Conservation (phyloP, 345 rosid genomes). For the Camelina laxa region DNA sequence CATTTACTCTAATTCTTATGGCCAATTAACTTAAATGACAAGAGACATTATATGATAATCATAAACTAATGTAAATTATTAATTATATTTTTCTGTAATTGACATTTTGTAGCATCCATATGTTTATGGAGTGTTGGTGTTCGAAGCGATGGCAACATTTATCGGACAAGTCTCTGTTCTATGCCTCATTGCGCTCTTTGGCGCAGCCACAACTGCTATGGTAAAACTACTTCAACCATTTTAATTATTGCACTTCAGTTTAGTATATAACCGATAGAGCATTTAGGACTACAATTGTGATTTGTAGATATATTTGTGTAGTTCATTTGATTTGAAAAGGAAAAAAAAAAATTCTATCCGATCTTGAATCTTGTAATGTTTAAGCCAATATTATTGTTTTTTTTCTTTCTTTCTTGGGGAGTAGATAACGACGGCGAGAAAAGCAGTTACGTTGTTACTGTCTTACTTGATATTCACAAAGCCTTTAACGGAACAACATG, state of each 20-base stretch:
- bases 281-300: not conserved
- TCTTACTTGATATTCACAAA: constrained; percentile 88
- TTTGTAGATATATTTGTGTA: not conserved
- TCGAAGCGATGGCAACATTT: constrained; percentile 91
- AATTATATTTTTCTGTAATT: not conserved
- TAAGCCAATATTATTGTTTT: not conserved
- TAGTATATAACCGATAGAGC: not conserved
- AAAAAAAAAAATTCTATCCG: not conserved
- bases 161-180: constrained; percentile 83
- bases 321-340: not conserved
- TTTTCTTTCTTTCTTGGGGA: not conserved
- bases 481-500: constrained; percentile 86
- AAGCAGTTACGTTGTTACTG: constrained; percentile 72
- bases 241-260: not conserved
- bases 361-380: not conserved
- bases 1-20: not conserved
- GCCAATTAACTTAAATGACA: not conserved
- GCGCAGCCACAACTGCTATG: constrained; percentile 93
- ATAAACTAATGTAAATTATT: not conserved
- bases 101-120: constrained; percentile 67
- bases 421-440: constrained; percentile 89
- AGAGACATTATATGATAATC: not conserved
- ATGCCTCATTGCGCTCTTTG: constrained; percentile 80
- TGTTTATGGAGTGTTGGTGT: constrained; percentile 76
- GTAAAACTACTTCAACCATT: constrained; percentile 44